These are phyloP conservation scores for Tephrocybe sp. DNA, from an alignment of 768 basidiomycete species.

Conservation along the genomic window DNA sequence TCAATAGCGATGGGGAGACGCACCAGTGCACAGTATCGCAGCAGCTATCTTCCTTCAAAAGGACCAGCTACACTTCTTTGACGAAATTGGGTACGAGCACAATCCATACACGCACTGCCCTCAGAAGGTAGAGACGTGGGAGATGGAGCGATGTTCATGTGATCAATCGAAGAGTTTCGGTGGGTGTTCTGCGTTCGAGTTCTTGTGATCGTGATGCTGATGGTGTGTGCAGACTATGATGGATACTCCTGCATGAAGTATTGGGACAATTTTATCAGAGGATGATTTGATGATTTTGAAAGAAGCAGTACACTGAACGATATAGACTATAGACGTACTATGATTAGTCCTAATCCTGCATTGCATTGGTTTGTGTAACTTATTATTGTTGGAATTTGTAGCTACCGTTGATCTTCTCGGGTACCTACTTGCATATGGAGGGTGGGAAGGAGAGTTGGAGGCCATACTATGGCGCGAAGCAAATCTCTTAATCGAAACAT, in stretches of 20 bases:
- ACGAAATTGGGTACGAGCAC: constrained; percentile 82
- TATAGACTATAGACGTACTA: too few relatives aligned
- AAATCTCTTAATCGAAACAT: too few relatives aligned
- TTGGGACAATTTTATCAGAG: constrained; percentile 34
- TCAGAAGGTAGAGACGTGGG: constrained; percentile 41
- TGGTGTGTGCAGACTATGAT: constrained; percentile 34
- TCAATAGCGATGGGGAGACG: constrained; percentile 78
- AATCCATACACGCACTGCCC: constrained; percentile 77
- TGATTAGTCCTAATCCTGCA: background rate
- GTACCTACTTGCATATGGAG: too few relatives aligned
- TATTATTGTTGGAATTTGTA: background rate
- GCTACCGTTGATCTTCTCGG: background rate
- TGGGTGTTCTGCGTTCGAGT: constrained; percentile 15
- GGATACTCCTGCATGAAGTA: constrained; percentile 42
- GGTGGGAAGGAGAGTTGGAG: too few relatives aligned
- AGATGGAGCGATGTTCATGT: constrained; percentile 63
- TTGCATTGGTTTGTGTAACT: background rate
- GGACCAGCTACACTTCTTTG: constrained; percentile 79
- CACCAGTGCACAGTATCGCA: constrained; percentile 83
- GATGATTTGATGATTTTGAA: background rate
- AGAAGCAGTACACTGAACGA: too few relatives aligned
- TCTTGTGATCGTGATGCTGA: background rate
- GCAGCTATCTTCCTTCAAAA: constrained; percentile 70
- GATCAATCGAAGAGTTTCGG: constrained; percentile 62
- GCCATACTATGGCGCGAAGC: too few relatives aligned